phyloP scores from a whole-genome alignment of 345 rosid species.

The Citrus medica region DNA sequence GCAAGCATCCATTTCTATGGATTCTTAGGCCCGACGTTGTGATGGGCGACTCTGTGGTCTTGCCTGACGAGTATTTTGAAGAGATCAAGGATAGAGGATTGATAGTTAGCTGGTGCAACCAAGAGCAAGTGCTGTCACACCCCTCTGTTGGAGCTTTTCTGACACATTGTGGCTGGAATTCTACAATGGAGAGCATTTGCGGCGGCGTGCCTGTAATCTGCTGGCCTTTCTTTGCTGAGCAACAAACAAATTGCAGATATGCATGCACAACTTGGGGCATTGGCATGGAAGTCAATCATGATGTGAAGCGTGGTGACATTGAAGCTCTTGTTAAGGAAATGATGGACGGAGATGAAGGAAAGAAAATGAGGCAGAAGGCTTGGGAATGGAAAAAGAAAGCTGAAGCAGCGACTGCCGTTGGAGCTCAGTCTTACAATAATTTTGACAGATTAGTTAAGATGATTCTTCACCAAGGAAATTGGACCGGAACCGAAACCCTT shows the following conservation, averaged over 20 bases:
- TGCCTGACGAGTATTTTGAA: conserved; percentile 12
- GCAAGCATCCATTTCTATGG: conserved; percentile 25
- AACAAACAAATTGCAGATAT: conserved; percentile 8
- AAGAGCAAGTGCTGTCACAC: conserved; percentile 12
- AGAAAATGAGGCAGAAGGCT: background rate
- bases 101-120: too few relatives aligned
- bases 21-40: conserved; percentile 27
- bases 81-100: conserved; percentile 21
- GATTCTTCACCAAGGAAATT: background rate
- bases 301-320: conserved; percentile 13
- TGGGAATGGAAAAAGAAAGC: conserved; percentile 5
- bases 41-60: background rate
- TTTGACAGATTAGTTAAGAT: background rate
- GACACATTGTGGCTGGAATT: conserved; percentile 31
- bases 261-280: conserved; percentile 19
- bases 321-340: conserved; percentile 9
- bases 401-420: background rate
- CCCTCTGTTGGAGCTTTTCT: conserved; percentile 19
- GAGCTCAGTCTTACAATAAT: background rate
- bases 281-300: conserved; percentile 15
- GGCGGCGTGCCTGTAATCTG: conserved; percentile 4
- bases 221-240: conserved; percentile 10
- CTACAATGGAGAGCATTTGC: background rate
- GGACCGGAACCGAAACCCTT: too few relatives aligned
- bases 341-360: conserved; percentile 1